Evolutionary conservation across 257 asterid species (phyloP).

Genomic region (Solanum corneliomulleri): DNA sequence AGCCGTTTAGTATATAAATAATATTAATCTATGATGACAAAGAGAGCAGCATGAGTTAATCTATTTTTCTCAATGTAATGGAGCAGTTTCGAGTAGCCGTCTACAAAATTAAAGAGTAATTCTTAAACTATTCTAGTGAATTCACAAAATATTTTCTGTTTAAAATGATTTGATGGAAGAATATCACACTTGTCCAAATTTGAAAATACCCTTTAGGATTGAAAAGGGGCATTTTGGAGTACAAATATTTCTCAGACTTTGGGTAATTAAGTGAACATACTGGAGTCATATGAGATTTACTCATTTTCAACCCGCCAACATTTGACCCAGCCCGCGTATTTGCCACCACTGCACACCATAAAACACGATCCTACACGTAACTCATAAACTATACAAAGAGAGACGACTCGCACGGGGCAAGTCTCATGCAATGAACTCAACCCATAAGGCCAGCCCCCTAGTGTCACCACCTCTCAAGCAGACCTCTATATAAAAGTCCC

Average conservation of each 20-base stretch:
- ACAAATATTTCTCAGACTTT: neutral
- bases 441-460: neutral
- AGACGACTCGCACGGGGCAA: neutral
- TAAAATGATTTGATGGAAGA: neutral
- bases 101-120: neutral
- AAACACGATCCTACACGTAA: neutral
- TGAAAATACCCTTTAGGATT: neutral
- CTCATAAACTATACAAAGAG: neutral
- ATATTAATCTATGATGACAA: neutral
- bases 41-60: neutral
- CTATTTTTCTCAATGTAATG: neutral
- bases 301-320: no score
- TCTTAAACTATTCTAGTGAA: neutral
- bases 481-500: neutral
- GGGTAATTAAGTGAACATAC: neutral
- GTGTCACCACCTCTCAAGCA: neutral
- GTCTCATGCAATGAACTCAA: neutral
- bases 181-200: neutral
- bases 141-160: neutral
- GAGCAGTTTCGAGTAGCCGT: neutral
- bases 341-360: no score
- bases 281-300: neutral
- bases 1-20: neutral
- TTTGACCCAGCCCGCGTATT: no score
- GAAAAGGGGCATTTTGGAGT: neutral